Conservation (phyloP, 192 early-diverging fungal genomes). For the Coemansia sp. region DNA sequence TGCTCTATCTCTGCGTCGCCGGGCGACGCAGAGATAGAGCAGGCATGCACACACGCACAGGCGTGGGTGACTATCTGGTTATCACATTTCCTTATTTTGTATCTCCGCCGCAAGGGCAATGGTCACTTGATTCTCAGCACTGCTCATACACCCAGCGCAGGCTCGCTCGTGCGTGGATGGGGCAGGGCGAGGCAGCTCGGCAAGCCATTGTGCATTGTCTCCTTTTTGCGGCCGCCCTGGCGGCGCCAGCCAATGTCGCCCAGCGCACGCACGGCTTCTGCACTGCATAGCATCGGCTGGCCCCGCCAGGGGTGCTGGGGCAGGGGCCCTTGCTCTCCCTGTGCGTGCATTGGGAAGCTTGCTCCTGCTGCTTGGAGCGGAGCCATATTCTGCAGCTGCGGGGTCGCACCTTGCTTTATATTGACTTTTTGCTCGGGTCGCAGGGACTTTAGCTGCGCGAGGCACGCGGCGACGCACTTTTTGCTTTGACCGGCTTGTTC, state of each 20-base stretch:
- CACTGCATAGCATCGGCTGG: no score
- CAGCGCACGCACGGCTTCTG: no score
- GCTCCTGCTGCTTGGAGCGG: background rate
- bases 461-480: constrained; percentile 5
- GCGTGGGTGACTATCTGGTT: constrained; percentile 6
- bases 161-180: constrained; percentile 3
- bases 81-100: constrained; percentile 9
- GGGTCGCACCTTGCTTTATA: constrained; percentile 1
- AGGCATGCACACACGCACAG: constrained; percentile 1
- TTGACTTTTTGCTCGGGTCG: constrained; percentile 22
- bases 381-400: background rate
- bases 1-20: background rate
- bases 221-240: background rate
- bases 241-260: background rate
- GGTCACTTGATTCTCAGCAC: constrained; percentile 1
- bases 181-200: background rate
- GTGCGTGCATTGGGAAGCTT: background rate
- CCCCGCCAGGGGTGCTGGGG: background rate
- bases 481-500: constrained; percentile 3
- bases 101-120: constrained; percentile 5
- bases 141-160: background rate
- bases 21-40: background rate
- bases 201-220: constrained; percentile 8
- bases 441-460: constrained; percentile 6
- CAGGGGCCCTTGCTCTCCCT: background rate